Conservation (phyloP, 306 rosid genomes). For the Vigna radiata region DNA sequence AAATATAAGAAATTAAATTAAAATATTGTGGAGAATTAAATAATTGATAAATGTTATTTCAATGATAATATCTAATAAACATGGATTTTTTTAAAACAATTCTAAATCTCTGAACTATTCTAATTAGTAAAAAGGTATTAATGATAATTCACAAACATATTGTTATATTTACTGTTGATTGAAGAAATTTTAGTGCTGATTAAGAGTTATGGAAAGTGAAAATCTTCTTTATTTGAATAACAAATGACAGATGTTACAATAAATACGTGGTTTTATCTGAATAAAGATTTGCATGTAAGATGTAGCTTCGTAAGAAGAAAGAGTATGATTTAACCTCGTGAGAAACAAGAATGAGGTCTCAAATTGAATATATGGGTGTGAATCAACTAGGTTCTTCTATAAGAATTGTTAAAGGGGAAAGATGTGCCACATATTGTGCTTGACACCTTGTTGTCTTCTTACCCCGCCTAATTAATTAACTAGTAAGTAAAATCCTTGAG, state of each 20-base stretch:
- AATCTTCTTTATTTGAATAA: not conserved
- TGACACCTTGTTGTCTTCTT: slow-evolving; percentile 8
- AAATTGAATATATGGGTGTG: not conserved
- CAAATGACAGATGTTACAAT: not conserved
- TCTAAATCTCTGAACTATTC: not conserved
- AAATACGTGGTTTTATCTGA: not conserved
- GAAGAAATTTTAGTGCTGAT: not conserved
- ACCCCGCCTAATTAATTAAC: not conserved
- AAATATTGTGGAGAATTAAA: not conserved
- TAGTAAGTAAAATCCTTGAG: not conserved
- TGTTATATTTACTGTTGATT: not conserved
- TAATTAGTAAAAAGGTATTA: not conserved
- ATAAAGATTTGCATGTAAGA: not conserved
- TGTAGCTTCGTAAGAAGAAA: not conserved
- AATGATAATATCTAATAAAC: not conserved
- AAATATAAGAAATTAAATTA: not conserved
- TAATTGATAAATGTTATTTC: not conserved
- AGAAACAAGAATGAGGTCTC: not conserved
- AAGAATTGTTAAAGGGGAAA: not conserved
- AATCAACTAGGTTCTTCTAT: not conserved
- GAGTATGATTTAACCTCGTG: not conserved
- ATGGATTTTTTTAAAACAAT: not conserved
- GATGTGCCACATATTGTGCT: slow-evolving; percentile 10
- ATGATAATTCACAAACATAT: not conserved
- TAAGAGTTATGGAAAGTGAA: not conserved